Percentiles rank a stretch among this genome's conserved stretches.
phyloP scores from a whole-genome alignment of 441 rosid genomes.

The Sinapis alba region DNA sequence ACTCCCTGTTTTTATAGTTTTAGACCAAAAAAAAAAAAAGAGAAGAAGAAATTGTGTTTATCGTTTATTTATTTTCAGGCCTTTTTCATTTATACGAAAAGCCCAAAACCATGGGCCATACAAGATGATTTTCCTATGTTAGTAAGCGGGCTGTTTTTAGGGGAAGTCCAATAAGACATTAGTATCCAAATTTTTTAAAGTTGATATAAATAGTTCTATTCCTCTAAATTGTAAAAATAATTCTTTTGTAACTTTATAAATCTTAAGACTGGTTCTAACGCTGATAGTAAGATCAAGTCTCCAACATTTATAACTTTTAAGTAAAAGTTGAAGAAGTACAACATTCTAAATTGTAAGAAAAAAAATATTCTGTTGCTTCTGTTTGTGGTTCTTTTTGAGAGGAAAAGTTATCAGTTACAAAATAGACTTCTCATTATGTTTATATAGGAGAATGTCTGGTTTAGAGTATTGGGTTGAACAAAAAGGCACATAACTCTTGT shows the following conservation, averaged over 20 bases:
- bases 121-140: no score
- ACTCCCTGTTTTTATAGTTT: conserved; percentile 17
- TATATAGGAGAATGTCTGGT: neutral
- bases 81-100: neutral
- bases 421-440: neutral
- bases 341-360: neutral
- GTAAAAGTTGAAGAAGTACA: neutral
- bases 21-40: no score
- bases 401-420: neutral
- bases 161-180: no score
- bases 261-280: neutral
- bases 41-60: neutral
- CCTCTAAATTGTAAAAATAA: no score
- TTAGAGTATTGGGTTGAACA: neutral
- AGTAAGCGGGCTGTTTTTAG: no score
- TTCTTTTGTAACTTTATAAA: no score
- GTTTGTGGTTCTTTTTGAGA: neutral
- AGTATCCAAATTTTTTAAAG: no score
- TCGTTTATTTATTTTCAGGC: neutral
- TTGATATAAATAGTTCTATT: no score
- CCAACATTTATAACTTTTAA: neutral
- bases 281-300: neutral
- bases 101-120: neutral
- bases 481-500: neutral
- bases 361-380: neutral